Base-by-base conservation (phyloP, 2,329 filamentous ascomycete species). In the Furcasterigmium furcatum region DNA sequence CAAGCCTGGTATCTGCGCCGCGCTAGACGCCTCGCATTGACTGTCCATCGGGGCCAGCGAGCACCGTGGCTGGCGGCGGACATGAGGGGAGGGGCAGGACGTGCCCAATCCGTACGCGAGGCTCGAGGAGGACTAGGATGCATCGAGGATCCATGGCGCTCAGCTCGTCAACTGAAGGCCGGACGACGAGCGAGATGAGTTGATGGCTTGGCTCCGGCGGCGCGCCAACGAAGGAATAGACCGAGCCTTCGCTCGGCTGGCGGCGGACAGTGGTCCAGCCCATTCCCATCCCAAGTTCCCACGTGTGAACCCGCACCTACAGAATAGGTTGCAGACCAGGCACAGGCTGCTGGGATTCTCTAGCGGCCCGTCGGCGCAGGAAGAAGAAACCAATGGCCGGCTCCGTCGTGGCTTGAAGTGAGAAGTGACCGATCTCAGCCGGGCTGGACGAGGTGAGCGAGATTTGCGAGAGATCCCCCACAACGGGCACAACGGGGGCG, bases 401-500 rank as follows among this genome's bases (percentile, higher is more conserved):
- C 9, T n/a, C n/a, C n/a, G n/a, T n/a, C n/a, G n/a, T n/a, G n/a
- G n/a, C n/a, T n/a, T n/a, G n/a, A 18, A 3, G 16, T 36, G 34
- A 36, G 34, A 36, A 36, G 34, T 36, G 34, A 36, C 34, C 34
- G 34, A 36, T 36, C 34, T n/a, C n/a, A n/a, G n/a, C n/a, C n/a
- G n/a, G n/a, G n/a, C n/a, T n/a, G n/a, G 24, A 12, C 7, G 12
- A 27, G 24, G 12, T 7, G 24, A 7, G 12, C 12, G 7, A 27
- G 24, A 27, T 27, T 27, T 27, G 24, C 24, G 24, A 27, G n/a
- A n/a, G 24, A 27, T 27, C 24, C 24, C 24, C 24, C 24, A 27
- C 24, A 27, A 27, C 24, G 24, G 24, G 24, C 12, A 27, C 12
- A 12, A 7, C 7, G 24, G 24, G 24, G 12, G 24, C 24, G n/a